Conservation (phyloP, 371 early-diverging fungal species). For the Saksenaea vasiformis region DNA sequence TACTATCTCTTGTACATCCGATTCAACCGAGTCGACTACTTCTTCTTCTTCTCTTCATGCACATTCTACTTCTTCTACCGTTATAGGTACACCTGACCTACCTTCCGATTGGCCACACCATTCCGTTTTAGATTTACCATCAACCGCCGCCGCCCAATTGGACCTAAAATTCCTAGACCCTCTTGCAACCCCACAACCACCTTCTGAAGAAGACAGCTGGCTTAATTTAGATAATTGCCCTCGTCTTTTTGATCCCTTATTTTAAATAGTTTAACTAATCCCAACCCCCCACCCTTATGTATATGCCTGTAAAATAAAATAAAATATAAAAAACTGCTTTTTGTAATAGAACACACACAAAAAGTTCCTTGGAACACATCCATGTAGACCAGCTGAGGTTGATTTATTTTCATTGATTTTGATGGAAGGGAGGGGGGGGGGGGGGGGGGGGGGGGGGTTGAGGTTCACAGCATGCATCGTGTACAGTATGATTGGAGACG, state of each 20-base stretch:
- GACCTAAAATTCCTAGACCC: not conserved
- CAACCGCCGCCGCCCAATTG: not conserved
- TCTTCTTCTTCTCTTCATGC: not conserved
- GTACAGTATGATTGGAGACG: too few species aligned
- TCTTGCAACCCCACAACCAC: constrained; percentile 1
- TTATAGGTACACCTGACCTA: not conserved
- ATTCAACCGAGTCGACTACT: not conserved
- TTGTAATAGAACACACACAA: not conserved
- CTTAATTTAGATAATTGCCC: constrained; percentile 2
- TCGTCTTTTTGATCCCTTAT: not conserved
- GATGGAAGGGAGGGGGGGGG: too few species aligned
- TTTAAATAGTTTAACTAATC: not conserved
- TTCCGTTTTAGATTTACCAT: not conserved
- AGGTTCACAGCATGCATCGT: too few species aligned
- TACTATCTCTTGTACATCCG: constrained; percentile 6
- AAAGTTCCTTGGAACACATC: too few species aligned
- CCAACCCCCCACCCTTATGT: not conserved
- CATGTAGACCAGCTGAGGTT: too few species aligned
- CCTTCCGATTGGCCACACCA: not conserved
- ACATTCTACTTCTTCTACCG: not conserved
- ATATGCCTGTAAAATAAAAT: not conserved
- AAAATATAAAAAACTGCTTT: not conserved
- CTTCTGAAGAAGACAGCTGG: not conserved
- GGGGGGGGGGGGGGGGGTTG: too few species aligned
- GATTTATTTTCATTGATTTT: too few species aligned